Evolutionary conservation across 148 eudicot genomes (phyloP).

Genomic region (Arbutus unedo): DNA sequence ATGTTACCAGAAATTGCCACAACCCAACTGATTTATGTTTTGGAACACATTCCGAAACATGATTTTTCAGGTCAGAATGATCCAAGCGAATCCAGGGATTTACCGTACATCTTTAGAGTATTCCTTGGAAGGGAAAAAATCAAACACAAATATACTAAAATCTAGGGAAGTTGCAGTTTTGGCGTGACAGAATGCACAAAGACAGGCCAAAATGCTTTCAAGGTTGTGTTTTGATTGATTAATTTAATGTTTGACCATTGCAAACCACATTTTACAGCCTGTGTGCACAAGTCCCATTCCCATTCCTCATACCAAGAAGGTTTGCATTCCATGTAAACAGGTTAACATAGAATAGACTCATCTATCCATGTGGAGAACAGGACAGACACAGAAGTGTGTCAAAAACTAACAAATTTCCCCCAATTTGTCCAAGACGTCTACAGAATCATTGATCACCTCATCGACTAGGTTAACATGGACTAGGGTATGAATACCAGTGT

Average conservation of each 20-base stretch:
- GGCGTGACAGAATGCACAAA: neutral
- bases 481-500: neutral
- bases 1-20: neutral
- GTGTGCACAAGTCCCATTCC: neutral
- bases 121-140: neutral
- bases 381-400: neutral
- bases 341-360: neutral
- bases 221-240: neutral
- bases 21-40: neutral
- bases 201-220: neutral
- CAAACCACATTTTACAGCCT: neutral
- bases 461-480: neutral
- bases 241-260: neutral
- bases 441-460: neutral
- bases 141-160: neutral
- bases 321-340: neutral
- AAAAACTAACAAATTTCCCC: neutral
- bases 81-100: neutral
- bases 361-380: neutral
- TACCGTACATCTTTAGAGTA: neutral
- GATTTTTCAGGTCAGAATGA: neutral
- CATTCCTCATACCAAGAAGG: neutral
- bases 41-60: neutral
- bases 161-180: neutral
- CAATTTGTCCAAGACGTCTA: neutral